Evolutionary conservation across 495 filamentous ascomycete species (phyloP), one percentile per base, ranked within the genome.

Genomic region (Echria macrotheca): DNA sequence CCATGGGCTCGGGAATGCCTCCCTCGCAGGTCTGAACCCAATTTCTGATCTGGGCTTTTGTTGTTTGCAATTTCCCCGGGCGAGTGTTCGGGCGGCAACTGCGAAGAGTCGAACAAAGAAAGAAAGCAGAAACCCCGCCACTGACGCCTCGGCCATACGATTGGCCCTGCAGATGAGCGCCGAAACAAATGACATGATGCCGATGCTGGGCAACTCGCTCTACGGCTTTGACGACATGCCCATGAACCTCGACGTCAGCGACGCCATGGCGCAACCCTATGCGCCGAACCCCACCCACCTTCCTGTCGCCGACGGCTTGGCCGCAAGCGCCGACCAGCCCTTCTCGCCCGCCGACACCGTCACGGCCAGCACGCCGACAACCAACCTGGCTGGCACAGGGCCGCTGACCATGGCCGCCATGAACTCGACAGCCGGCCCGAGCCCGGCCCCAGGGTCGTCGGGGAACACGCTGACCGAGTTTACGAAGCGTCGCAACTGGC

Each of bases 401-500:
- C 49, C 51, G 9, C 23, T 49, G 26, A 37, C 52, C 35, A 37
- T 36, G 19, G 40, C 50, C 38, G 33, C 41, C 18, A 24, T 47
- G 41, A 43, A 33, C 12, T 23, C 50, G 15, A 36, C 44, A 32
- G 50, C 60, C 38, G 51, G 52, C 43, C n/a, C n/a, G n/a, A n/a
- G n/a, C n/a, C n/a, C n/a, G n/a, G n/a, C n/a, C n/a, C n/a, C n/a
- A n/a, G n/a, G n/a, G n/a, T n/a, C 18, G 53, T 54, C 28, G 28
- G 79, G 72, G 33, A 89, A 81, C 64, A 82, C 81, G 7, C 66
- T 91, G 58, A 89, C 86, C 50, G 84, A 90, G 57, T 87, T 87
- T 53, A 91, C 86, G 28, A 91, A 89, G 67, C 74, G 89, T 47
- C 78, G 83, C 43, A 91, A 91, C 56, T 97, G 93, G 93, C 83